Conservation (phyloP, 257 asterid genomes). For the Agastache rugosa region DNA sequence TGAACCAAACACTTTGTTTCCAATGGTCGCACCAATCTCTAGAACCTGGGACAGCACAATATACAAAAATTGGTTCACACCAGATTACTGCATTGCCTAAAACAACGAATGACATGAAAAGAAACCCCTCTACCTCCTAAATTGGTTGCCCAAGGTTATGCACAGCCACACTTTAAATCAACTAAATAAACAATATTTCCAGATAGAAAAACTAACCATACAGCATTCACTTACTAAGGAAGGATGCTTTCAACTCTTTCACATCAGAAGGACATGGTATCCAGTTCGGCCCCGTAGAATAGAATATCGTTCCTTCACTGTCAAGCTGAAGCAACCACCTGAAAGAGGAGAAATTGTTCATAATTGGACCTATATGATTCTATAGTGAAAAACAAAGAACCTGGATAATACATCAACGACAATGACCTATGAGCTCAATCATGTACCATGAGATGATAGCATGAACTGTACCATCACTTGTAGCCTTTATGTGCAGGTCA, state of each 20-base stretch:
- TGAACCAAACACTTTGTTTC: constrained; percentile 93
- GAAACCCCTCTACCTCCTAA: constrained; percentile 11
- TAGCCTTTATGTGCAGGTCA: constrained; percentile 66
- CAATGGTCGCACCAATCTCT: constrained; percentile 94
- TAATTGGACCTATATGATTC: constrained; percentile 5
- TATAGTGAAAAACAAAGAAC: constrained; percentile 6
- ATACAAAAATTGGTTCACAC: constrained; percentile 12
- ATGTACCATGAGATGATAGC: constrained; percentile 93
- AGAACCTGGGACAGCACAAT: constrained; percentile 53
- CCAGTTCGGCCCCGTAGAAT: constrained; percentile 89
- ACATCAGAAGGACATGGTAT: constrained; percentile 41
- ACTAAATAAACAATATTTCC: not conserved
- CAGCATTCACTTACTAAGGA: constrained; percentile 51
- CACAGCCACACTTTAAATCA: not conserved
- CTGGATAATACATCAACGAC: constrained; percentile 34
- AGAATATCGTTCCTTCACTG: constrained; percentile 75
- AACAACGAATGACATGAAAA: not conserved
- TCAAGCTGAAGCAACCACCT: constrained; percentile 99
- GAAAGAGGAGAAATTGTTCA: constrained; percentile 37
- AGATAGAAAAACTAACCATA: constrained; percentile 14
- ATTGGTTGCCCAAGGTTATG: not conserved
- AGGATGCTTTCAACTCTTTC: constrained; percentile 45
- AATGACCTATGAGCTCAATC: constrained; percentile 37
- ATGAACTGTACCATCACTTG: constrained; percentile 79
- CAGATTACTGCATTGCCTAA: constrained; percentile 6